A percentile compares a stretch with the other conserved stretches of the same genome.
Conservation (phyloP, 1,284 basidiomycete genomes). For the Marasmius oreades region DNA sequence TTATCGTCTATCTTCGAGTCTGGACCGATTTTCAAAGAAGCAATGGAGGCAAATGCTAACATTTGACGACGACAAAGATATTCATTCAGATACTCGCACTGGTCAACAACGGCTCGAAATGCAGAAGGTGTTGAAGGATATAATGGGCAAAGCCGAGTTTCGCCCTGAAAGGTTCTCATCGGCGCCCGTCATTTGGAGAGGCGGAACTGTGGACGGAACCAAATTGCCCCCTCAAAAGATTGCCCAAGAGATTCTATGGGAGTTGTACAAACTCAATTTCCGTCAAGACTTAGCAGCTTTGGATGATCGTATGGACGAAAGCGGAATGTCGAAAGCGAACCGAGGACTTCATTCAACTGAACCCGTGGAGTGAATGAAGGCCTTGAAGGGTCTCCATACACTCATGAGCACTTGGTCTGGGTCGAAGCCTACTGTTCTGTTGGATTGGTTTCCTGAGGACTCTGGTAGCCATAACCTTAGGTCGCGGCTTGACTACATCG, state of each 20-base stretch:
- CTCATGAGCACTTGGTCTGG: slow-evolving; percentile 5
- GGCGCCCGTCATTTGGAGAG: too few species aligned
- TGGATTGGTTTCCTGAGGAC: slow-evolving; percentile 1
- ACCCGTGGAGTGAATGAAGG: background rate
- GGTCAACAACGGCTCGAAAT: too few species aligned
- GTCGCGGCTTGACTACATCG: background rate
- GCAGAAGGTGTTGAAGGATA: too few species aligned
- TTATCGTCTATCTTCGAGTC: background rate
- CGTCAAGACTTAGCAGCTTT: background rate
- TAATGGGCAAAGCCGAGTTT: too few species aligned
- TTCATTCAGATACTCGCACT: too few species aligned
- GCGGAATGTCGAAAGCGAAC: background rate
- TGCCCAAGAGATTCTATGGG: background rate
- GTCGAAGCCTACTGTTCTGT: background rate
- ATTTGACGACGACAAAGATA: too few species aligned
- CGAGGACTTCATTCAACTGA: background rate
- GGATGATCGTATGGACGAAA: background rate
- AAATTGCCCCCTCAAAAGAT: too few species aligned
- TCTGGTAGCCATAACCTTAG: background rate
- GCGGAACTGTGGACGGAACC: background rate
- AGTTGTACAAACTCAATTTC: background rate
- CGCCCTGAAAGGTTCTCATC: too few species aligned
- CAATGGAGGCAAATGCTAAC: too few species aligned
- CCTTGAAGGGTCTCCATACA: background rate
- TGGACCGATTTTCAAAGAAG: background rate